phyloP scores from a whole-genome alignment of 2,329 filamentous ascomycete species.

The Paraphaeosphaeria sporulosa region DNA sequence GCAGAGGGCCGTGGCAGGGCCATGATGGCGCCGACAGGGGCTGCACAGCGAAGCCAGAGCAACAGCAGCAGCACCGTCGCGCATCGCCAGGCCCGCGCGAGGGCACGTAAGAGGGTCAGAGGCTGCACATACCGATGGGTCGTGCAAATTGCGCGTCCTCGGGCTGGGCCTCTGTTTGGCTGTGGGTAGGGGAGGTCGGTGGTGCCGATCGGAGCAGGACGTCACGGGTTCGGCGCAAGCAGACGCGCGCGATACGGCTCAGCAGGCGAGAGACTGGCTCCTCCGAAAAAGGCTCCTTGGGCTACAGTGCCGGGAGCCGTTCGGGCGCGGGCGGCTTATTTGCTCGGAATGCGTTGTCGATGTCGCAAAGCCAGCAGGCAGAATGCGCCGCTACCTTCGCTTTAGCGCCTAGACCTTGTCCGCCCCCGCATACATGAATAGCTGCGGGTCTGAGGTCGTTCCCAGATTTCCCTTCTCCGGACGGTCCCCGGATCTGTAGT shows the following conservation, averaged over 20 bases:
- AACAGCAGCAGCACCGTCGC: slow-evolving; percentile 11
- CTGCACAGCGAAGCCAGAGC: neutral
- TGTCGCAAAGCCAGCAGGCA: slow-evolving; percentile 31
- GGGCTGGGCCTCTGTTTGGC: slow-evolving; percentile 48
- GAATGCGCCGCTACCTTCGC: slow-evolving; percentile 1
- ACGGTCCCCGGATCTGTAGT: neutral
- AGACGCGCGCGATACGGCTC: slow-evolving; percentile 18
- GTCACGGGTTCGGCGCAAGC: slow-evolving; percentile 14
- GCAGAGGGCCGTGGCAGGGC: slow-evolving; percentile 10
- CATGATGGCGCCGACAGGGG: slow-evolving; percentile 23
- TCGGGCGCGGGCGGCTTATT: slow-evolving; percentile 41
- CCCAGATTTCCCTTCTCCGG: neutral
- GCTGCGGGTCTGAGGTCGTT: neutral
- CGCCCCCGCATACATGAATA: neutral
- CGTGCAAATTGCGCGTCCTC: slow-evolving; percentile 51
- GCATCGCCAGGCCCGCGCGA: slow-evolving; percentile 2
- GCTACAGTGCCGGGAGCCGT: slow-evolving; percentile 35
- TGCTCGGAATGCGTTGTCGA: slow-evolving; percentile 46
- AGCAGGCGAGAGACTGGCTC: slow-evolving; percentile 43
- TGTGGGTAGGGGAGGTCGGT: slow-evolving; percentile 41
- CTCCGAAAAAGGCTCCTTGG: slow-evolving; percentile 33
- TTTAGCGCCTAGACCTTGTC: slow-evolving; percentile 4
- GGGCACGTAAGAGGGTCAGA: slow-evolving; percentile 8
- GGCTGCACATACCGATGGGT: slow-evolving; percentile 46
- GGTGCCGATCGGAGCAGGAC: slow-evolving; percentile 42